phyloP scores from a whole-genome alignment of 2,329 filamentous ascomycete genomes.

The Acrocalymma vagum region DNA sequence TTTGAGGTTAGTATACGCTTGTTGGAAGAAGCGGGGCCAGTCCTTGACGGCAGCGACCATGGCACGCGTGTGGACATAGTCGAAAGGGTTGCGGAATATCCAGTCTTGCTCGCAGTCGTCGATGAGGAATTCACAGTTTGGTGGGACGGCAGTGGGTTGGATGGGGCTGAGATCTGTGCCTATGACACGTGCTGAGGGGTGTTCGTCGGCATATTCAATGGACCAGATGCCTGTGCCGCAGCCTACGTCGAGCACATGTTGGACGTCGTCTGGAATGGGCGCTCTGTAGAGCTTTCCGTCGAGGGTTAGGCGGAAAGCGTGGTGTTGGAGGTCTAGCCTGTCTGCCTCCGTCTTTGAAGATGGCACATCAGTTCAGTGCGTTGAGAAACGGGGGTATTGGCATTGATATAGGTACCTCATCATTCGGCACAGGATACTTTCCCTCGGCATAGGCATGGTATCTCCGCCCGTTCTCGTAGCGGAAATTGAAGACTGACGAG shows the following conservation, averaged over 20 bases:
- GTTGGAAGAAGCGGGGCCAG: slow-evolving; percentile 59
- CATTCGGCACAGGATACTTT: slow-evolving; percentile 41
- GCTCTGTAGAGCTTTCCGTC: slow-evolving; percentile 39
- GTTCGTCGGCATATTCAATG: slow-evolving; percentile 41
- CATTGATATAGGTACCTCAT: slow-evolving; percentile 30
- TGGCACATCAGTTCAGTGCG: too few relatives aligned
- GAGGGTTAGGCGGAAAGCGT: slow-evolving; percentile 42
- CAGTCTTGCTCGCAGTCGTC: slow-evolving; percentile 59
- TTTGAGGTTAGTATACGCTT: slow-evolving; percentile 49
- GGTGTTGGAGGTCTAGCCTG: slow-evolving; percentile 42
- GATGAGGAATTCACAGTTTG: slow-evolving; percentile 45
- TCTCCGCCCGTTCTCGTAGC: slow-evolving; percentile 39
- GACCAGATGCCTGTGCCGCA: slow-evolving; percentile 45
- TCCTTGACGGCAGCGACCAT: slow-evolving; percentile 63
- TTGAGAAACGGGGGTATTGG: slow-evolving; percentile 7
- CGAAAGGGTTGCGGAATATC: slow-evolving; percentile 62
- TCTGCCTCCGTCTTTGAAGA: slow-evolving; percentile 33
- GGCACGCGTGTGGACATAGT: slow-evolving; percentile 65
- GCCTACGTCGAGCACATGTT: slow-evolving; percentile 41
- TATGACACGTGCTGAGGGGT: slow-evolving; percentile 41
- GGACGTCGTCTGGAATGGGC: slow-evolving; percentile 33
- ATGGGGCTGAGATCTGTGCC: slow-evolving; percentile 46
- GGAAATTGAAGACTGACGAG: slow-evolving; percentile 38
- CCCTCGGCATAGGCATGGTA: slow-evolving; percentile 42
- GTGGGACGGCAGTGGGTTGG: slow-evolving; percentile 38